phyloP scores from a whole-genome alignment of 768 basidiomycete species.

The Mycena amicta region DNA sequence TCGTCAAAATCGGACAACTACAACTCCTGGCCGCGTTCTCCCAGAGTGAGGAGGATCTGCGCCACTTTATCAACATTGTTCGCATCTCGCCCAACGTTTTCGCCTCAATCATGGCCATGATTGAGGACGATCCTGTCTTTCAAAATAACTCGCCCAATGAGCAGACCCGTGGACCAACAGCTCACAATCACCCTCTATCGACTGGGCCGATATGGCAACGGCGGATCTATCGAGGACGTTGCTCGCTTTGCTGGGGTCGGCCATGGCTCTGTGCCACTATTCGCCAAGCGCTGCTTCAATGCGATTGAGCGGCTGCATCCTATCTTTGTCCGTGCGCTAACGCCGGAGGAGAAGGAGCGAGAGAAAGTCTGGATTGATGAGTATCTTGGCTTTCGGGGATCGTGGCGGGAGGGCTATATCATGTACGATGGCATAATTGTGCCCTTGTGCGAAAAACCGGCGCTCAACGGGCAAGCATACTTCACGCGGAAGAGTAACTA shows the following conservation, averaged over 20 bases:
- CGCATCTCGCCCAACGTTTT: conserved; percentile 31
- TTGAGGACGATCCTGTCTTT: conserved; percentile 32
- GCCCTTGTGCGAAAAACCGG: conserved; percentile 30
- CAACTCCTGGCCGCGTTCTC: conserved; percentile 32
- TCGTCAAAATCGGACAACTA: conserved; percentile 28
- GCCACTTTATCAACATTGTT: conserved; percentile 27
- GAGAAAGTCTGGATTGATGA: conserved; percentile 40
- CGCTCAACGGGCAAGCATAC: conserved; percentile 36
- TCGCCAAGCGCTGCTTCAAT: conserved; percentile 30
- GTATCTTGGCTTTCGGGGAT: conserved; percentile 32
- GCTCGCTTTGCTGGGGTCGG: conserved; percentile 30
- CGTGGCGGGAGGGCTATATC: conserved; percentile 38
- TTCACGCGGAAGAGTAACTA: conserved; percentile 38
- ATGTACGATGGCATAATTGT: conserved; percentile 41
- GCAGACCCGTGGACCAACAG: conserved; percentile 33
- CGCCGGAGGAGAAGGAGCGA: conserved; percentile 34
- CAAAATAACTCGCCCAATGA: conserved; percentile 28
- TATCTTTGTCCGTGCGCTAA: conserved; percentile 30
- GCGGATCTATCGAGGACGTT: conserved; percentile 31
- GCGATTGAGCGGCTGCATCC: conserved; percentile 35
- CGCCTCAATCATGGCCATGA: conserved; percentile 28
- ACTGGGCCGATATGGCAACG: conserved; percentile 34
- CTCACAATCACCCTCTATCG: conserved; percentile 33
- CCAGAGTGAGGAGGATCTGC: conserved; percentile 23
- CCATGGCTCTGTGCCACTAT: conserved; percentile 32